phyloP scores from a whole-genome alignment of 2,329 filamentous ascomycete species.

The Mycosphaerella sp. region DNA sequence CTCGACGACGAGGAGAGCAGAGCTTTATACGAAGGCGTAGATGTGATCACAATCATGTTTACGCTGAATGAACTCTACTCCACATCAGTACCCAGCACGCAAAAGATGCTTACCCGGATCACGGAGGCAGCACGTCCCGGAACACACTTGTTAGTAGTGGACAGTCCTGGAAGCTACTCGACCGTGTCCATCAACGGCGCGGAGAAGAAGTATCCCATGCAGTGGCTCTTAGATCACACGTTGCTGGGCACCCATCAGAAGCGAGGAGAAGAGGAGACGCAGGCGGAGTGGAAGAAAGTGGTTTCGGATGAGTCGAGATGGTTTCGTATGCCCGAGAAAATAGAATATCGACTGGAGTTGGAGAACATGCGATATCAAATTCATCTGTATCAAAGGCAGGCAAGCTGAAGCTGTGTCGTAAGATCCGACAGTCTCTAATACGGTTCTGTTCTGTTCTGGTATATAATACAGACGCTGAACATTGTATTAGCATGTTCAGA shows the following conservation, averaged over 20 bases:
- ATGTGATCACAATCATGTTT: constrained; percentile 77
- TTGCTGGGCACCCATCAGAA: constrained; percentile 44
- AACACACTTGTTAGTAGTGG: constrained; percentile 74
- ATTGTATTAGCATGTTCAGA: no score
- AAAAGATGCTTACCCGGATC: constrained; percentile 65
- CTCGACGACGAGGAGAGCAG: constrained; percentile 35
- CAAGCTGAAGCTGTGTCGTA: no score
- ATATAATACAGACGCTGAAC: no score
- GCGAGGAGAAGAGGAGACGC: constrained; percentile 13
- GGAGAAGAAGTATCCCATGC: constrained; percentile 77
- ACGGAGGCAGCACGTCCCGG: constrained; percentile 53
- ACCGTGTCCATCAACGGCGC: constrained; percentile 59
- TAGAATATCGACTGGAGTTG: constrained; percentile 75
- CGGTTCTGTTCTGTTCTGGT: no score
- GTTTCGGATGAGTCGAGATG: constrained; percentile 71
- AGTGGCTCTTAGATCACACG: constrained; percentile 82
- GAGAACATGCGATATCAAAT: constrained; percentile 96
- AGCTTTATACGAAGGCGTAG: constrained; percentile 28
- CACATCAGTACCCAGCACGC: constrained; percentile 66
- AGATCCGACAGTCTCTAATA: no score
- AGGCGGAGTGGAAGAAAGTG: constrained; percentile 62
- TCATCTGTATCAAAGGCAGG: constrained; percentile 60
- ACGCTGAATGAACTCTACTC: constrained; percentile 94
- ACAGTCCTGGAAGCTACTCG: constrained; percentile 91
- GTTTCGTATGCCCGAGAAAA: constrained; percentile 62